Evolutionary conservation across 1,284 basidiomycete species (phyloP).

Genomic region (Trametes polyzona): DNA sequence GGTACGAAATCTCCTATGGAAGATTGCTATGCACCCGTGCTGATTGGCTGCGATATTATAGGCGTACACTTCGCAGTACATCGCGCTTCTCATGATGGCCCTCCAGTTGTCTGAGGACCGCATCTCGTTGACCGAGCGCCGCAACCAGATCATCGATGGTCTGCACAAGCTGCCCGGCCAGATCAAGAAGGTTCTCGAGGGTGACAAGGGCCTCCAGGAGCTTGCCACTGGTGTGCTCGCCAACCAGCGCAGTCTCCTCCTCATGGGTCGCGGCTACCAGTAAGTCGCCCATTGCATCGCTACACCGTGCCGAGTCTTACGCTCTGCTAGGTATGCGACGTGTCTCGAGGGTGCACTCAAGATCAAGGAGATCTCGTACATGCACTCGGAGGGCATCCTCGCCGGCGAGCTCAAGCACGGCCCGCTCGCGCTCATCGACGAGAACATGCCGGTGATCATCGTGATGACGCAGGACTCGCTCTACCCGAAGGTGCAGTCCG

Average conservation of each 20-base stretch:
- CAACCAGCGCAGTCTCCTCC: constrained; percentile 87
- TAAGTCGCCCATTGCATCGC: constrained; percentile 45
- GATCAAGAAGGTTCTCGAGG: constrained; percentile 87
- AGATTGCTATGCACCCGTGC: neutral
- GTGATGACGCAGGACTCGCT: constrained; percentile 99
- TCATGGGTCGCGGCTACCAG: constrained; percentile 99
- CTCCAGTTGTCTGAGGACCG: constrained; percentile 97
- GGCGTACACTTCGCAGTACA: constrained; percentile 99
- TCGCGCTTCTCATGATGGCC: constrained; percentile 98
- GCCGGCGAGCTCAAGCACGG: constrained; percentile 99
- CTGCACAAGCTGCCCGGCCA: constrained; percentile 89
- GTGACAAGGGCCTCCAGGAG: constrained; percentile 81
- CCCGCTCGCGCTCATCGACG: constrained; percentile 95
- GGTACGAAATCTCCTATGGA: constrained; percentile 42
- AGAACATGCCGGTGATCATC: constrained; percentile 98
- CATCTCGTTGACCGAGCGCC: constrained; percentile 88
- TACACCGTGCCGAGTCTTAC: neutral
- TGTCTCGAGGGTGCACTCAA: constrained; percentile 98
- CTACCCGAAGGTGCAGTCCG: constrained; percentile 97
- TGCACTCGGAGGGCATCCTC: constrained; percentile 94
- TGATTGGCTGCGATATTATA: constrained; percentile 38
- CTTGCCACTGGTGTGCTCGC: constrained; percentile 81
- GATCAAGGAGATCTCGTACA: constrained; percentile 98
- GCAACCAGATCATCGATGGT: constrained; percentile 94
- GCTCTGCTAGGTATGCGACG: constrained; percentile 75